phyloP scores from a whole-genome alignment of 495 filamentous ascomycete species.

The Xylaria scruposa region DNA sequence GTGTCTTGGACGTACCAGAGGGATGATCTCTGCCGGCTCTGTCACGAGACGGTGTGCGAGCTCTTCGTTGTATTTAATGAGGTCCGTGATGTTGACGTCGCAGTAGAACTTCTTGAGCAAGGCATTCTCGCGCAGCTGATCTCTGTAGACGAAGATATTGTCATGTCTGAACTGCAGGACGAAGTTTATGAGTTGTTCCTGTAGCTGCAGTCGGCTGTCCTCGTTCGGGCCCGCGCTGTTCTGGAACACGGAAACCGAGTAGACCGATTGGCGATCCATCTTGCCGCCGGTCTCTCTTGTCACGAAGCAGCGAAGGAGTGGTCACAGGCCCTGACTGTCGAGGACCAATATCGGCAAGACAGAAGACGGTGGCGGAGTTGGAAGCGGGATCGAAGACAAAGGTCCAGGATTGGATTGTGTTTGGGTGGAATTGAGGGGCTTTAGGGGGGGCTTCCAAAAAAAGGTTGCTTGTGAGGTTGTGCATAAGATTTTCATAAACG shows the following conservation, averaged over 20 bases:
- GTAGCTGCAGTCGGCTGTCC: conserved; percentile 62
- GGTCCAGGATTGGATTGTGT: neutral
- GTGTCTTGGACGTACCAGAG: conserved; percentile 65
- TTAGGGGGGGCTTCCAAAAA: conserved; percentile 11
- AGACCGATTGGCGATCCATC: conserved; percentile 91
- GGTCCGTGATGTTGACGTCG: conserved; percentile 94
- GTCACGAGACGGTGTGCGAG: conserved; percentile 89
- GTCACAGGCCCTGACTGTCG: neutral
- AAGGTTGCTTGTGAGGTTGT: conserved; percentile 29
- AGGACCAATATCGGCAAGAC: neutral
- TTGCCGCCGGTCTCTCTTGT: conserved; percentile 24
- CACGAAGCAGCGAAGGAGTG: neutral
- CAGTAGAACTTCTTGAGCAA: conserved; percentile 94
- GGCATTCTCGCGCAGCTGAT: conserved; percentile 95
- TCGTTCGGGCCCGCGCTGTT: conserved; percentile 62
- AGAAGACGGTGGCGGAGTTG: neutral
- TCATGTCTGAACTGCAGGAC: conserved; percentile 94
- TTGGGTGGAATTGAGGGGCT: conserved; percentile 29
- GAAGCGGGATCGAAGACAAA: neutral
- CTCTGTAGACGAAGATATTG: conserved; percentile 96
- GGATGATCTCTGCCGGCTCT: conserved; percentile 91
- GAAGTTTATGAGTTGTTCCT: conserved; percentile 76
- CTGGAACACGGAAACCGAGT: conserved; percentile 80
- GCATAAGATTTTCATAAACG: conserved; percentile 27
- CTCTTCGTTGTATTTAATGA: conserved; percentile 97